phyloP scores from a whole-genome alignment of 495 filamentous ascomycete genomes.

The Penicillium cataractarum region DNA sequence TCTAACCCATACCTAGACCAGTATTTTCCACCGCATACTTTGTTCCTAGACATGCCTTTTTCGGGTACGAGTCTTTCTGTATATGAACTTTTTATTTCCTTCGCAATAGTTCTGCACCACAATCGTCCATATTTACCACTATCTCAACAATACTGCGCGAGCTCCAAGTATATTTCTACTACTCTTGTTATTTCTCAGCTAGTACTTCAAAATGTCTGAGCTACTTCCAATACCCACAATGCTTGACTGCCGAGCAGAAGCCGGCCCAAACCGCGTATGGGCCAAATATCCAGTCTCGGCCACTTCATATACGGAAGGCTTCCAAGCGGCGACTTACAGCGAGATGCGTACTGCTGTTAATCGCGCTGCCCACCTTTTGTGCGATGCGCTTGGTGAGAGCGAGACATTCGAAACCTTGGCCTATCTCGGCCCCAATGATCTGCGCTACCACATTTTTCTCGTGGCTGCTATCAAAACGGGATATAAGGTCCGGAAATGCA shows the following conservation, averaged over 20 bases:
- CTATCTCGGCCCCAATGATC: background rate
- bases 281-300: background rate
- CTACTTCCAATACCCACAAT: background rate
- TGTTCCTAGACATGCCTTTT: background rate
- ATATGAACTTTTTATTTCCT: background rate
- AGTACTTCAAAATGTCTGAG: background rate
- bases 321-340: background rate
- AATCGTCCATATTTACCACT: background rate
- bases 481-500: background rate
- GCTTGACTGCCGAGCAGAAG: background rate
- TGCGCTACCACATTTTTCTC: background rate
- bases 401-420: background rate
- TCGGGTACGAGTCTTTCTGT: background rate
- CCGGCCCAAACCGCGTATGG: background rate
- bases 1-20: background rate
- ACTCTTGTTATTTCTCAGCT: background rate
- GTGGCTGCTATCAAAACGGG: background rate
- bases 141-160: background rate
- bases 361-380: background rate
- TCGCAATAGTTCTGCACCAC: background rate
- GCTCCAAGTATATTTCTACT: background rate
- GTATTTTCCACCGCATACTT: background rate
- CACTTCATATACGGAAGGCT: background rate
- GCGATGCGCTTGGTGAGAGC: background rate
- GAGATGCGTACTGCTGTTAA: background rate